A percentile compares a stretch with the other conserved stretches of the same genome.
Conservation (phyloP, 75 land plant species). For the Selaginella moellendorffii region DNA sequence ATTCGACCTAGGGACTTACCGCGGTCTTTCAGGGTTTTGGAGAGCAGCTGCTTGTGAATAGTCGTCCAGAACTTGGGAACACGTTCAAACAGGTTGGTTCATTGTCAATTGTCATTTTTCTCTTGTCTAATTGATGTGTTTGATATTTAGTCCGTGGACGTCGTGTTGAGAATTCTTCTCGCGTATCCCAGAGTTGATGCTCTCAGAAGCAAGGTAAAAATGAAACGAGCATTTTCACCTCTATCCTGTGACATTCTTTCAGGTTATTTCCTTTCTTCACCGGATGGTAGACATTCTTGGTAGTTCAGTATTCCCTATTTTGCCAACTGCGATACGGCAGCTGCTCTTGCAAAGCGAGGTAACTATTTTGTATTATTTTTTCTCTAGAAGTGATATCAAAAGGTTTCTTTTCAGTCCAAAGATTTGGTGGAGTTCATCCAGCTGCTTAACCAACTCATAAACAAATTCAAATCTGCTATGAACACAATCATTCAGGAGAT, state of each 20-base stretch:
- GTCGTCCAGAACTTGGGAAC: slow-evolving; percentile 75
- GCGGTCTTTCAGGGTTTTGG: slow-evolving; percentile 59
- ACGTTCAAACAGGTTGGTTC: slow-evolving; percentile 82
- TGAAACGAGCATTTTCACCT: not conserved
- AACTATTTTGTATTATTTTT: no score
- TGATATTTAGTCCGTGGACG: slow-evolving; percentile 56
- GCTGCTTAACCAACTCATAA: slow-evolving; percentile 70
- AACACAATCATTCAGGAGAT: slow-evolving; percentile 60
- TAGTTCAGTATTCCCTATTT: slow-evolving; percentile 66
- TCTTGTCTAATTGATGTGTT: no score
- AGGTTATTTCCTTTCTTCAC: slow-evolving; percentile 89
- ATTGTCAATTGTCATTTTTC: not conserved
- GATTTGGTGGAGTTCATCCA: slow-evolving; percentile 48
- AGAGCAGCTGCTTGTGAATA: slow-evolving; percentile 63
- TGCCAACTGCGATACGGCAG: slow-evolving; percentile 68
- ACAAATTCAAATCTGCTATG: slow-evolving; percentile 57
- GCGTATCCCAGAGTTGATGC: slow-evolving; percentile 56
- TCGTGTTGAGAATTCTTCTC: slow-evolving; percentile 51
- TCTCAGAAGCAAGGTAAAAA: slow-evolving; percentile 70
- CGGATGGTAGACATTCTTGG: slow-evolving; percentile 94
- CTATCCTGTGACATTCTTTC: not conserved
- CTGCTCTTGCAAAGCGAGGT: slow-evolving; percentile 72
- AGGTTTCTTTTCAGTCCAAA: slow-evolving; percentile 15
- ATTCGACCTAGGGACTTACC: not conserved
- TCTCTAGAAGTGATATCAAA: no score